A percentile compares a stretch with the other conserved stretches of the same genome.
These are phyloP conservation scores for Urtica urens DNA, from an alignment of 306 rosid species.

Conservation along the genomic window DNA sequence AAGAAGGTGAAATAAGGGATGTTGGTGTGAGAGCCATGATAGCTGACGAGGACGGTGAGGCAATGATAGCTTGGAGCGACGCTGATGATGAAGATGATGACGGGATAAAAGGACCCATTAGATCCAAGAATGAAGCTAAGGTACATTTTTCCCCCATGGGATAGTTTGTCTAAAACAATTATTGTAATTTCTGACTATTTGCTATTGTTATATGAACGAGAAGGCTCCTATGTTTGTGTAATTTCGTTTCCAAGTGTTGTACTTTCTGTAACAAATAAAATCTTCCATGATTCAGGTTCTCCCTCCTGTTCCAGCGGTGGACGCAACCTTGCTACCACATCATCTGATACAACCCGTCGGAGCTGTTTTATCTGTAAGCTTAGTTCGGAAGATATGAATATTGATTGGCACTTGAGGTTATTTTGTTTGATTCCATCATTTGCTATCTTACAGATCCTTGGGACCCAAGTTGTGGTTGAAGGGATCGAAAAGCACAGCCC, in stretches of 20 bases:
- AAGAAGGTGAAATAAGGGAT: conserved; percentile 68
- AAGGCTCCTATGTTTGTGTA: not conserved
- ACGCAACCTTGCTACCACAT: conserved; percentile 50
- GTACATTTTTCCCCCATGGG: conserved; percentile 19
- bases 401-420: too few species aligned
- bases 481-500: conserved; percentile 77
- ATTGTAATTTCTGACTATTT: not conserved
- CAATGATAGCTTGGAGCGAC: conserved; percentile 7
- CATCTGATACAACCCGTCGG: conserved; percentile 71
- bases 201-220: not conserved
- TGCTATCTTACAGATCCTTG: conserved; percentile 41
- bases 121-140: conserved; percentile 69
- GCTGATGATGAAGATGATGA: conserved; percentile 23
- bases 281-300: conserved; percentile 44
- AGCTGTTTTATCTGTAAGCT: conserved; percentile 68
- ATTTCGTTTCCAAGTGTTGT: not conserved
- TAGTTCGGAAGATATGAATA: too few species aligned
- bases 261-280: not conserved
- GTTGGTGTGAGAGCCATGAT: conserved; percentile 19
- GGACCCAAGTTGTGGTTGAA: conserved; percentile 70
- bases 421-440: conserved; percentile 10
- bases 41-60: not conserved
- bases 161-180: not conserved
- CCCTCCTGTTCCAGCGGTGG: conserved; percentile 61
- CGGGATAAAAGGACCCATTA: conserved; percentile 41